These are phyloP conservation scores for Pseudocercospora eumusae DNA, from an alignment of 2,329 filamentous ascomycete genomes.

Conservation along the genomic window DNA sequence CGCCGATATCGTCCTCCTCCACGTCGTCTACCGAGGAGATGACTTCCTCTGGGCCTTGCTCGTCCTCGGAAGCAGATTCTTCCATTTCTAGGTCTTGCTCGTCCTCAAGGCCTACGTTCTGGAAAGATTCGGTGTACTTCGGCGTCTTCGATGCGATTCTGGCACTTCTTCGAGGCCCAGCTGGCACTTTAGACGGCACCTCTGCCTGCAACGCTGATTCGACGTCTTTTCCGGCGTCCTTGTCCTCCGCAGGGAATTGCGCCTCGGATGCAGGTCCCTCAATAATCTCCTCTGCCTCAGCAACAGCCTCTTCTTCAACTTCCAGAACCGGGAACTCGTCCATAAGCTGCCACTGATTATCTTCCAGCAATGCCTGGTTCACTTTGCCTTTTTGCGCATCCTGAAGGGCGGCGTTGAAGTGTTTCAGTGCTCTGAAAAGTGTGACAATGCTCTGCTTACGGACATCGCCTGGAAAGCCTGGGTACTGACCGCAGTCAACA, in stretches of 20 bases:
- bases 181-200: background rate
- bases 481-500: constrained; percentile 19
- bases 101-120: background rate
- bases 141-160: constrained; percentile 6
- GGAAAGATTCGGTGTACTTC: background rate
- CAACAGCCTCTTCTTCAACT: constrained; percentile 5
- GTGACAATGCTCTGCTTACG: constrained; percentile 12
- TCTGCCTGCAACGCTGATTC: background rate
- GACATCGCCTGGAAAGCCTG: constrained; percentile 12
- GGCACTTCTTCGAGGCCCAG: constrained; percentile 8
- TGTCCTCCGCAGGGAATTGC: background rate
- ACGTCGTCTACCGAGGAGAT: background rate
- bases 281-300: constrained; percentile 6
- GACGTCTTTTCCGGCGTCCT: background rate
- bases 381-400: constrained; percentile 30
- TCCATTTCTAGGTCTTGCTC: background rate
- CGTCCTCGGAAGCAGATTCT: background rate
- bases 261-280: background rate
- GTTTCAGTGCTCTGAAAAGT: constrained; percentile 19
- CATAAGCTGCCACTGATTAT: constrained; percentile 29
- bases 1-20: background rate
- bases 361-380: constrained; percentile 23
- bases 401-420: constrained; percentile 30
- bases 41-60: background rate
- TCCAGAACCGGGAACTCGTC: constrained; percentile 26